Evolutionary conservation across 352 stramenopile species (phyloP).

Genomic region (Phytophthora pseudosyringae): DNA sequence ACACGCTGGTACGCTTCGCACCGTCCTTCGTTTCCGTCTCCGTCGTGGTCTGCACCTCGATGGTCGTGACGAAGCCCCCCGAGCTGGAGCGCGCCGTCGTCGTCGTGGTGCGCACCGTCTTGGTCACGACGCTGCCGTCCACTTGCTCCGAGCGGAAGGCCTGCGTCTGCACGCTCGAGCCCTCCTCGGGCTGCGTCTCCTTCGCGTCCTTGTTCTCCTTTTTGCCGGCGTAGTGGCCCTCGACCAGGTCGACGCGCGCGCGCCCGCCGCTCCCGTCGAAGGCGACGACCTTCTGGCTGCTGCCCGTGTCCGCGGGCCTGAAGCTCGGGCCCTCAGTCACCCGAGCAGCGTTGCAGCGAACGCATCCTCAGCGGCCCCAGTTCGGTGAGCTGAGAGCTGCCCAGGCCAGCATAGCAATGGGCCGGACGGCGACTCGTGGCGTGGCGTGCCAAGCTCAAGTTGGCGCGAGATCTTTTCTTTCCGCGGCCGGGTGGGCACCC

Average conservation of each 20-base stretch:
- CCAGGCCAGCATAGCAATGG: too few species aligned
- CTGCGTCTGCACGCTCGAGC: conserved; percentile 15
- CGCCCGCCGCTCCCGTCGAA: conserved; percentile 24
- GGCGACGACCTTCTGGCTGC: conserved; percentile 25
- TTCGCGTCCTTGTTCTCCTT: not conserved
- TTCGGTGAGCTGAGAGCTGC: too few species aligned
- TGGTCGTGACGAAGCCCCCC: conserved; percentile 7
- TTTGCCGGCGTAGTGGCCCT: conserved; percentile 15
- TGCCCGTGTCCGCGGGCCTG: conserved; percentile 10
- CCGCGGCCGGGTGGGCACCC: not conserved
- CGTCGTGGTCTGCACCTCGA: conserved; percentile 18
- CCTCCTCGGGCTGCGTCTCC: conserved; percentile 2
- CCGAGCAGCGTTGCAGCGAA: conserved; percentile 4
- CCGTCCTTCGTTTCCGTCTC: conserved; percentile 16
- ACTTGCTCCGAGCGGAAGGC: conserved; percentile 7
- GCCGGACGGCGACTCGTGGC: too few species aligned
- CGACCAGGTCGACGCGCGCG: conserved; percentile 16
- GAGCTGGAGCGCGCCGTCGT: conserved; percentile 9
- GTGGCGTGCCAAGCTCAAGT: conserved; percentile 1
- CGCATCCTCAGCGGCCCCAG: not conserved
- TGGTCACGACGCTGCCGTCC: conserved; percentile 20
- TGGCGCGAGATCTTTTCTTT: conserved; percentile 11
- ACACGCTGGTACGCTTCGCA: conserved; percentile 21
- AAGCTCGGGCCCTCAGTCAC: conserved; percentile 19
- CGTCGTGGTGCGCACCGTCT: conserved; percentile 8